Conservation (phyloP, 2,329 filamentous ascomycete species). For the Sarocladium brachiariae region DNA sequence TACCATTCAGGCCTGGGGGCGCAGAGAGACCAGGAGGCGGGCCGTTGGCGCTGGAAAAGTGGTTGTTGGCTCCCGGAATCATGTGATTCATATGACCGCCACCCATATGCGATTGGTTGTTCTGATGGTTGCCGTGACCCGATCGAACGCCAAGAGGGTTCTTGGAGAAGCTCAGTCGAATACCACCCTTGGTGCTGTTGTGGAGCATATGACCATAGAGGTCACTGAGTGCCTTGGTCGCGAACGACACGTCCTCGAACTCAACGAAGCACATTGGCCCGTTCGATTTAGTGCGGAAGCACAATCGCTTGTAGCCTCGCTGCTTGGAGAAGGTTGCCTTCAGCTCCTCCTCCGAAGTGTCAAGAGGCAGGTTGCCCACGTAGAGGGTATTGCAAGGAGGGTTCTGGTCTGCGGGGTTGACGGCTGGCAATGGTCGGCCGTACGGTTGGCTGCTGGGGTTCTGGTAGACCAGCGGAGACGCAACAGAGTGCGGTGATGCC, state of each 20-base stretch:
- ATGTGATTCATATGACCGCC: constrained; percentile 21
- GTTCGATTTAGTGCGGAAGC: constrained; percentile 90
- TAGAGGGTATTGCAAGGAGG: constrained; percentile 97
- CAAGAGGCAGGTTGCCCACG: constrained; percentile 89
- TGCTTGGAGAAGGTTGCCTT: constrained; percentile 91
- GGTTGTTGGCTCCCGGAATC: constrained; percentile 36
- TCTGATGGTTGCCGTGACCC: constrained; percentile 46
- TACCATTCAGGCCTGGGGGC: constrained; percentile 59
- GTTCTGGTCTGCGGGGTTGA: constrained; percentile 93
- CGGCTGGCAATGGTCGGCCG: constrained; percentile 51
- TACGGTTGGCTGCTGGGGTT: constrained; percentile 11
- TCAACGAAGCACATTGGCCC: constrained; percentile 99
- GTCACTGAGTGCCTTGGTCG: constrained; percentile 84
- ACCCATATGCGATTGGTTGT: constrained; percentile 20
- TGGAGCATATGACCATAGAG: constrained; percentile 81
- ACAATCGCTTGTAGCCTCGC: constrained; percentile 89
- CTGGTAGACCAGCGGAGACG: constrained; percentile 10
- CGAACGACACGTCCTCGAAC: constrained; percentile 88
- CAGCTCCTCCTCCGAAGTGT: constrained; percentile 91
- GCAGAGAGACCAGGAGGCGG: constrained; percentile 76
- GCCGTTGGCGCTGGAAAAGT: constrained; percentile 62
- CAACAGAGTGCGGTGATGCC: constrained; percentile 45
- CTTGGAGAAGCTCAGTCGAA: constrained; percentile 93
- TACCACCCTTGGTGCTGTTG: constrained; percentile 91
- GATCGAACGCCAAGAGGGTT: constrained; percentile 91